Evolutionary conservation across 805 yeast genomes (phyloP).

Genomic region (Naumovozyma castellii): DNA sequence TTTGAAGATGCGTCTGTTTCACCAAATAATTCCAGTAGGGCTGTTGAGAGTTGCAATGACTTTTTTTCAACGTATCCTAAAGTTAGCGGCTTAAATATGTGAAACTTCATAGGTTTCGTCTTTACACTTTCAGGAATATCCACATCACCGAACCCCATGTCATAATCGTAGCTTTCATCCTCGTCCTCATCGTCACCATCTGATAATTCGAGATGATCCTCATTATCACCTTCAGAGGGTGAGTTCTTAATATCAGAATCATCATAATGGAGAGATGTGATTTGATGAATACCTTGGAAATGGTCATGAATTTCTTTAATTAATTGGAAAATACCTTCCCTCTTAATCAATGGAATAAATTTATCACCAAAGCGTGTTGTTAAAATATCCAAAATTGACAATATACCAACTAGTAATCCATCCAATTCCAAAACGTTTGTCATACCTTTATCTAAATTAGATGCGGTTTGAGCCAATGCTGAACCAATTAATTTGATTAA

Average conservation of each 20-base stretch:
- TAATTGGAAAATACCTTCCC: conserved; percentile 47
- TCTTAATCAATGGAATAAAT: conserved; percentile 43
- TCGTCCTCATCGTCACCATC: conserved; percentile 13
- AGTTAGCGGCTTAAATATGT: conserved; percentile 8
- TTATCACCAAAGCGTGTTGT: conserved; percentile 35
- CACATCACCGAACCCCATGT: conserved; percentile 22
- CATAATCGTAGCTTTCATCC: conserved; percentile 22
- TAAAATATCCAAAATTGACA: conserved; percentile 39
- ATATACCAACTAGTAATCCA: conserved; percentile 41
- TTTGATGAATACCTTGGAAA: neutral
- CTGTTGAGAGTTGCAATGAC: conserved; percentile 10
- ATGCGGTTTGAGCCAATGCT: conserved; percentile 45
- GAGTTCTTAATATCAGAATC: neutral
- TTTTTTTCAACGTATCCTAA: conserved; percentile 1
- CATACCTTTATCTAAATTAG: conserved; percentile 17
- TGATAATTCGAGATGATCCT: neutral
- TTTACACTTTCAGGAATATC: conserved; percentile 27
- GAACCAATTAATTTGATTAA: conserved; percentile 49
- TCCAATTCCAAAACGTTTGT: conserved; percentile 27
- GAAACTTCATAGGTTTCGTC: conserved; percentile 19
- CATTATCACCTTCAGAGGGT: neutral
- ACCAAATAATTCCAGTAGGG: conserved; percentile 11
- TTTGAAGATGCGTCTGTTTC: conserved; percentile 17
- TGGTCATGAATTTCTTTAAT: conserved; percentile 6
- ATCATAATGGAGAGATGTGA: neutral